Evolutionary conservation across 2,329 filamentous ascomycete genomes (phyloP), one percentile per base, ranked within the genome.

Genomic region (Apiospora aurea): DNA sequence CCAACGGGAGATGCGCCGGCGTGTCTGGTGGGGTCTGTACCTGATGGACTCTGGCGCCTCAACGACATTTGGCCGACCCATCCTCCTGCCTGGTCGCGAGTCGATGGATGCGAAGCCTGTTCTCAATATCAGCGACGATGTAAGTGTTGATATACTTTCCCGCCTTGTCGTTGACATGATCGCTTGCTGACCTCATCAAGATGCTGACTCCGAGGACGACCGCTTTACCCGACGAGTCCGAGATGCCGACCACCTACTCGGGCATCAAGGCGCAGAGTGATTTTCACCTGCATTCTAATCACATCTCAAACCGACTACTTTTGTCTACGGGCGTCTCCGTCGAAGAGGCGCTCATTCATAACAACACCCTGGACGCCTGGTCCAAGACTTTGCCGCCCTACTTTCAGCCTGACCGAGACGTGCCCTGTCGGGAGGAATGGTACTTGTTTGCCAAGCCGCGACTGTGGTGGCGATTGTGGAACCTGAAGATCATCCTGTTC

Each of bases 31-130:
- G 82, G 78, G 80, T 64, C 72, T 84, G 4, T 86, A 83, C 74
- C 81, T 84, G 18, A 84, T 87, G 71, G 84, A 85, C 71, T 82
- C 82, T 14, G 85, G 85, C 16, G 84, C 84, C 10, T 82, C 82
- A 16, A 83, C 85, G 26, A 87, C 86, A 0, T 85, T 86, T 75
- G 78, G 79, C 13, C 72, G 79, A 61, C 79, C 79, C 0, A 78
- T 79, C 29, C 72, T 79, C 0, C 74, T 80, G 2, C 79, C 79
- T 5, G 76, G 74, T 10, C 74, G 71, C 2, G 77, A 79, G n/a
- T 74, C 77, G 13, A 80, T 80, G 78, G 79, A 80, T 69, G 78
- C 79, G 0, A 72, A 74, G 29, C 74, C 73, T 11, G 78, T 80
- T 5, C 74, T 79, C 2, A 80, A 81, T 69, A 78, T 81, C 43